Evolutionary conservation across 306 rosid species (phyloP).

Genomic region (Acacia melanoxylon): DNA sequence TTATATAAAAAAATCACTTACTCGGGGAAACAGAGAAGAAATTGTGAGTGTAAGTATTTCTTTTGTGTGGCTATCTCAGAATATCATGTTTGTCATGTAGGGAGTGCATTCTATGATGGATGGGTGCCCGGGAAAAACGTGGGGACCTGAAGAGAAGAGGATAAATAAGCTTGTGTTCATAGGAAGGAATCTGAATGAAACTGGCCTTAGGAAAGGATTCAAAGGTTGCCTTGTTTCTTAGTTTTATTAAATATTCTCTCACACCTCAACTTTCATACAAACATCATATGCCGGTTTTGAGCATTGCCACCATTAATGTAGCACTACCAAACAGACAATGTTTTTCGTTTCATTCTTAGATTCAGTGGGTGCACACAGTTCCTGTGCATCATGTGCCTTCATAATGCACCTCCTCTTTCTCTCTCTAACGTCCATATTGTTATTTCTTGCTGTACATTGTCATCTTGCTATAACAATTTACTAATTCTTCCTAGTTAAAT

Average conservation of each 20-base stretch:
- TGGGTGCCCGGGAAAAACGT: constrained; percentile 74
- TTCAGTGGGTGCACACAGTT: constrained; percentile 24
- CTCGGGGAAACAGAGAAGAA: too few relatives aligned
- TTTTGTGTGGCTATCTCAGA: background rate
- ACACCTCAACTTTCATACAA: constrained; percentile 15
- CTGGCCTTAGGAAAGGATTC: constrained; percentile 79
- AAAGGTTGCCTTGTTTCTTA: constrained; percentile 65
- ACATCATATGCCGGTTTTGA: constrained; percentile 23
- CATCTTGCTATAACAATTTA: background rate
- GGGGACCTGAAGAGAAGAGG: constrained; percentile 80
- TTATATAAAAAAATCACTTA: too few relatives aligned
- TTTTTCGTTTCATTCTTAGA: constrained; percentile 24
- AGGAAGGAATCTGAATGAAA: constrained; percentile 86
- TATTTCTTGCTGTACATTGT: constrained; percentile 1
- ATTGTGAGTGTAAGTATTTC: background rate
- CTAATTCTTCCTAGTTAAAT: too few relatives aligned
- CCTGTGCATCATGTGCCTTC: constrained; percentile 17
- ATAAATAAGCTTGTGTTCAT: constrained; percentile 85
- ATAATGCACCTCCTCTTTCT: background rate
- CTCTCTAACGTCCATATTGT: constrained; percentile 5
- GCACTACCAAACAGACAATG: constrained; percentile 30
- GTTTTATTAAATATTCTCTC: background rate
- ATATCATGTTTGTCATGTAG: constrained; percentile 39
- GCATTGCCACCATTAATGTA: constrained; percentile 14
- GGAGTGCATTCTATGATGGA: constrained; percentile 92